These are phyloP conservation scores for Pyracantha coccinea DNA, from an alignment of 331 rosid genomes.

Conservation along the genomic window DNA sequence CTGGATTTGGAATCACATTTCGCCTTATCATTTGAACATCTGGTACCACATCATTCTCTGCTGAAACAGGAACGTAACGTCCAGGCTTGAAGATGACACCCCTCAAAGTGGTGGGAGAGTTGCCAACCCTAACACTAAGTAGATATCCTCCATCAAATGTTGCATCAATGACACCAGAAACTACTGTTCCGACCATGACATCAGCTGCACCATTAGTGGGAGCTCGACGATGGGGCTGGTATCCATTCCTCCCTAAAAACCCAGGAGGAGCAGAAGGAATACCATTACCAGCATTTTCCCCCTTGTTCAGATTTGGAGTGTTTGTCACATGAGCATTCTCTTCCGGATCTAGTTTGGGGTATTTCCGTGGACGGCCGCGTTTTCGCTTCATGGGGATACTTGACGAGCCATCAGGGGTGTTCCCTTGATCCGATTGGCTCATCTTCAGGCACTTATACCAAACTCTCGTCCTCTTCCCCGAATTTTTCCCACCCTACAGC, in stretches of 20 bases:
- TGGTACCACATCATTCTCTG: slow-evolving; percentile 86
- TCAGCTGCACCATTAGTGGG: slow-evolving; percentile 28
- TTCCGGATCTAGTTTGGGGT: slow-evolving; percentile 45
- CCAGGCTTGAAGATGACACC: slow-evolving; percentile 90
- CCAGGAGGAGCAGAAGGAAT: slow-evolving; percentile 38
- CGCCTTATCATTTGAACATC: slow-evolving; percentile 70
- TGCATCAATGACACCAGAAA: slow-evolving; percentile 84
- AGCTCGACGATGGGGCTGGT: slow-evolving; percentile 39
- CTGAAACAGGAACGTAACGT: slow-evolving; percentile 55
- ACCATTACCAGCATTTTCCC: slow-evolving; percentile 18
- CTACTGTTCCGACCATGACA: slow-evolving; percentile 60
- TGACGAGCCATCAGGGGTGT: slow-evolving; percentile 44
- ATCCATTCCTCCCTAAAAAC: slow-evolving; percentile 40
- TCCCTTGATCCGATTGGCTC: slow-evolving; percentile 48
- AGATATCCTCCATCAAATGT: slow-evolving; percentile 91
- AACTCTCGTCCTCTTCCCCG: slow-evolving; percentile 4
- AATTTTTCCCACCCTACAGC: slow-evolving; percentile 15
- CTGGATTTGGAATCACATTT: slow-evolving; percentile 44
- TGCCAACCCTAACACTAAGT: slow-evolving; percentile 70
- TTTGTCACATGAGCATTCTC: slow-evolving; percentile 23
- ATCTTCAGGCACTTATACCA: slow-evolving; percentile 23
- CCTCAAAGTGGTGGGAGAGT: slow-evolving; percentile 58
- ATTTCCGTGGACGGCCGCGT: slow-evolving; percentile 97
- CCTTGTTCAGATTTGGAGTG: slow-evolving; percentile 29
- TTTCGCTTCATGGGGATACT: slow-evolving; percentile 71